Percentiles rank a stretch among this genome's conserved stretches.
These are phyloP conservation scores for Eucalyptus erythrocorys DNA, from an alignment of 345 rosid species.

Conservation along the genomic window DNA sequence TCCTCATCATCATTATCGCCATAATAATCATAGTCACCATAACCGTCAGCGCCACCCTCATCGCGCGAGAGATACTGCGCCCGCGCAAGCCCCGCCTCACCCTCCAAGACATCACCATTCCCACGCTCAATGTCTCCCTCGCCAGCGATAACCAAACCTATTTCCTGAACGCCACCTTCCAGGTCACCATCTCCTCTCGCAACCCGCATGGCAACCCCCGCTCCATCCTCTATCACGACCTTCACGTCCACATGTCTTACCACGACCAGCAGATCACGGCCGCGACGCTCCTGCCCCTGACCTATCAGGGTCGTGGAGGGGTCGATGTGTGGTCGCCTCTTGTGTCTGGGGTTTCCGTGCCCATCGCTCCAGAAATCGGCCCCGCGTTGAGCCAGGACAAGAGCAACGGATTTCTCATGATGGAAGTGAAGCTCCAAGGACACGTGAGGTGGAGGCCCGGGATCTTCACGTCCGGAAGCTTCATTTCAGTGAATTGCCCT, in stretches of 20 bases:
- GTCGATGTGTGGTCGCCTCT: slow-evolving; percentile 20
- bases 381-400: slow-evolving; percentile 5
- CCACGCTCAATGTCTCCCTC: slow-evolving; percentile 12
- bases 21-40: neutral
- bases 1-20: neutral
- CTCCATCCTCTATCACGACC: slow-evolving; percentile 22
- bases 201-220: slow-evolving; percentile 15
- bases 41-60: neutral
- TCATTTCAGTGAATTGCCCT: slow-evolving; percentile 16
- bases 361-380: slow-evolving; percentile 15
- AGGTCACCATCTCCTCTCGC: slow-evolving; percentile 16
- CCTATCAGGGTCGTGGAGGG: slow-evolving; percentile 22
- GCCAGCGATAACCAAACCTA: neutral
- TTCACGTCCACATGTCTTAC: slow-evolving; percentile 12
- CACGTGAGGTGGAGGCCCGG: slow-evolving; percentile 25
- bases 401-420: slow-evolving; percentile 4
- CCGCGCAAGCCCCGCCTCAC: slow-evolving; percentile 19
- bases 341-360: slow-evolving; percentile 6
- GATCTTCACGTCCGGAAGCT: slow-evolving; percentile 2
- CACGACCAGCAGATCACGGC: slow-evolving; percentile 25
- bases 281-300: neutral
- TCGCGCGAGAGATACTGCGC: slow-evolving; percentile 15
- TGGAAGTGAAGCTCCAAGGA: slow-evolving; percentile 16
- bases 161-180: slow-evolving; percentile 15
- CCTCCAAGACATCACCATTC: slow-evolving; percentile 31